Conservation (phyloP, 2,329 filamentous ascomycete genomes). For the Chaetomiaceae sp. region DNA sequence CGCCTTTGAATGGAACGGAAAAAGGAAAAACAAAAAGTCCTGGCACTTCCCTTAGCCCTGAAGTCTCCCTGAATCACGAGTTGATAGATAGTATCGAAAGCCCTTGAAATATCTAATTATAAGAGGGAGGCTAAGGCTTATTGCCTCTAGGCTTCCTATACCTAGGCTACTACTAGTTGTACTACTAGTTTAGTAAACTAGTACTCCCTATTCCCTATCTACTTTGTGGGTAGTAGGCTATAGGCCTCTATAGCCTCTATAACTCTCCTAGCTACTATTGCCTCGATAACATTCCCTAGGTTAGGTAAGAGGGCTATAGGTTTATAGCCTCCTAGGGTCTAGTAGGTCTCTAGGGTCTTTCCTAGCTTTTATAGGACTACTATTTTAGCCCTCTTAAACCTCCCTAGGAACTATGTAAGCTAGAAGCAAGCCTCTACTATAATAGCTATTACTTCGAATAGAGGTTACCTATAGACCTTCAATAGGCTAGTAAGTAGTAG, state of each 20-base stretch:
- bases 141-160: no score
- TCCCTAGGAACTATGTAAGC: neutral
- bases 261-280: neutral
- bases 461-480: constrained; percentile 2
- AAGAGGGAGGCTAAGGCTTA: no score
- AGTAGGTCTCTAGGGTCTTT: neutral
- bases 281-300: constrained; percentile 6
- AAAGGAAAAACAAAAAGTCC: no score
- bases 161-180: constrained; percentile 1
- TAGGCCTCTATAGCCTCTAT: neutral
- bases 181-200: constrained; percentile 1
- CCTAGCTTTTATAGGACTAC: neutral
- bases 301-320: constrained; percentile 7
- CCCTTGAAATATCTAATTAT: no score
- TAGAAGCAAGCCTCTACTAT: neutral
- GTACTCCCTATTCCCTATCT: constrained; percentile 5
- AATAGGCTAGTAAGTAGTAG: neutral
- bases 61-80: no score
- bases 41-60: no score
- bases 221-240: neutral
- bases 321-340: constrained; percentile 4
- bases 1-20: no score
- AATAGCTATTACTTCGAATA: neutral
- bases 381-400: constrained; percentile 2
- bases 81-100: no score